These are phyloP conservation scores for Cokeromyces recurvatus DNA, from an alignment of 371 early-diverging fungal species.

Conservation along the genomic window DNA sequence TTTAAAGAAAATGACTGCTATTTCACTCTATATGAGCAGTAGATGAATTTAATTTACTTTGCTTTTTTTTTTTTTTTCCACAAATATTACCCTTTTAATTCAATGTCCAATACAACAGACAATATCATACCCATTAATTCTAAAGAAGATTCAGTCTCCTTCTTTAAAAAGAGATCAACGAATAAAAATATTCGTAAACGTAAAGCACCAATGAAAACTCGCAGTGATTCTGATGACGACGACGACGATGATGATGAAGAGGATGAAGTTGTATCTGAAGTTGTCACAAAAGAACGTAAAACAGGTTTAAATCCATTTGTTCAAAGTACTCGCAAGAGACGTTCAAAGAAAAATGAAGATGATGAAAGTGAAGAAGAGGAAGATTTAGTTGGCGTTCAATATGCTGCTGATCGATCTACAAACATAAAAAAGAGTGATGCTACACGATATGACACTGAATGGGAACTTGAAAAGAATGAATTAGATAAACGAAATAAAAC, in stretches of 20 bases:
- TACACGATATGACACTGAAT: conserved; percentile 49
- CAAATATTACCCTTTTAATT: too few species aligned
- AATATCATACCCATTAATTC: conserved; percentile 1
- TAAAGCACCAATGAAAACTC: conserved; percentile 19
- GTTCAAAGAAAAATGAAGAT: conserved; percentile 16
- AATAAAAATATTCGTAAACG: conserved; percentile 55
- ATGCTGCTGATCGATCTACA: conserved; percentile 49
- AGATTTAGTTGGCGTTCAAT: conserved; percentile 47
- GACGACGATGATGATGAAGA: conserved; percentile 31
- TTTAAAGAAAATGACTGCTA: too few species aligned
- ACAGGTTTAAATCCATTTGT: conserved; percentile 35
- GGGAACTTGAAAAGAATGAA: conserved; percentile 40
- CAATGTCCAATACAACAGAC: conserved; percentile 4
- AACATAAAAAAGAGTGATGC: conserved; percentile 46
- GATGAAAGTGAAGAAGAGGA: conserved; percentile 29
- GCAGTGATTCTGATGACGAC: conserved; percentile 34
- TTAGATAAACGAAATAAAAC: conserved; percentile 26
- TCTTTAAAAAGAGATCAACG: conserved; percentile 56
- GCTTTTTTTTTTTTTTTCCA: too few species aligned
- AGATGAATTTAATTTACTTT: too few species aligned
- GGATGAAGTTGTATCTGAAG: conserved; percentile 21
- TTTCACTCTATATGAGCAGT: too few species aligned
- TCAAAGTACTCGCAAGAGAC: conserved; percentile 35
- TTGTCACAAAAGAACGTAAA: conserved; percentile 49
- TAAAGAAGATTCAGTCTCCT: conserved; percentile 34